Conservation (phyloP, 2,329 filamentous ascomycete species). For the Colletotrichum viniferum region DNA sequence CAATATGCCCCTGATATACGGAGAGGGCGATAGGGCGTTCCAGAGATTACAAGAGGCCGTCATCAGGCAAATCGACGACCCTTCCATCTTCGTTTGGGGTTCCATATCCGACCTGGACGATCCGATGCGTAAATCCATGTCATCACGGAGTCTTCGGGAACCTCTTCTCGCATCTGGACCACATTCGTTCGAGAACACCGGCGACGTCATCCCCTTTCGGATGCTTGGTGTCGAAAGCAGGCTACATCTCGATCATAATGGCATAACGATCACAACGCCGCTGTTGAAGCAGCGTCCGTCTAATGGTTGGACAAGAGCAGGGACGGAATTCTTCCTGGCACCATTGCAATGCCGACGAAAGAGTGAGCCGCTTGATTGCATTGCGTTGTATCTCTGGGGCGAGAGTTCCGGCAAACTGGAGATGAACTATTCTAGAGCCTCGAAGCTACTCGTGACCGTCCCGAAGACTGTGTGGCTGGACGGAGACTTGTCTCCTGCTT, state of each 20-base stretch:
- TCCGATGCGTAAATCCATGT: background rate
- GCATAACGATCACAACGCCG: background rate
- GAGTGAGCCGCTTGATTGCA: background rate
- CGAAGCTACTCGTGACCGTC: background rate
- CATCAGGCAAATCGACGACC: background rate
- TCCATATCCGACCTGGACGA: background rate
- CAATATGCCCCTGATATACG: constrained; percentile 19
- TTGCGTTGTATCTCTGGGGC: background rate
- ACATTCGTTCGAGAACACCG: background rate
- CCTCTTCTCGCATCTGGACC: background rate
- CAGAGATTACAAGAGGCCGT: constrained; percentile 18
- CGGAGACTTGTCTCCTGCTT: background rate
- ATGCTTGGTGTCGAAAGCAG: background rate
- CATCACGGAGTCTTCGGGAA: fast-evolving
- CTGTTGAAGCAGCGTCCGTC: background rate
- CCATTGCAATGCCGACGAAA: background rate
- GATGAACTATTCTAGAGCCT: background rate
- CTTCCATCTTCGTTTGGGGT: background rate
- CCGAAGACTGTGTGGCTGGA: background rate
- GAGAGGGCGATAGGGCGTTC: constrained; percentile 25
- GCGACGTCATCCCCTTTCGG: background rate
- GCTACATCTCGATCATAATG: background rate
- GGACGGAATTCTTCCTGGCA: background rate
- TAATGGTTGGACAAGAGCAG: background rate
- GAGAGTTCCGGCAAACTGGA: background rate